These are phyloP conservation scores for Plantago coronopus DNA, from an alignment of 305 asterid species.

Conservation along the genomic window DNA sequence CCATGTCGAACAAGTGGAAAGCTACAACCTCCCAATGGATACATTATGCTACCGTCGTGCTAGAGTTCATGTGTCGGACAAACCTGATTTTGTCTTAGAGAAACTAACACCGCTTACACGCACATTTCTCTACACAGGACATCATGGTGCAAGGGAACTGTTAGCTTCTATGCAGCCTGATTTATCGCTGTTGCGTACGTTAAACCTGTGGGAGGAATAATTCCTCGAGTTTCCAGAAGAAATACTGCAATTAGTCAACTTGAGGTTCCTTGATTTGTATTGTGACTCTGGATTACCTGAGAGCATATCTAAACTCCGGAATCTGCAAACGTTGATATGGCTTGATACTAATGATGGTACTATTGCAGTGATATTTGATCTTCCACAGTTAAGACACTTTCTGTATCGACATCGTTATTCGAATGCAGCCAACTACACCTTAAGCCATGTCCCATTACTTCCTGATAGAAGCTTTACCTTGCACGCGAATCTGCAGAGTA, in stretches of 20 bases:
- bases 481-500: neutral
- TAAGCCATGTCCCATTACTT: too few relatives aligned
- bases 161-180: neutral
- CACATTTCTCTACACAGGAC: neutral
- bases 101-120: neutral
- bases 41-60: neutral
- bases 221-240: neutral
- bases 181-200: neutral
- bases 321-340: neutral
- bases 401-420: neutral
- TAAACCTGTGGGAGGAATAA: neutral
- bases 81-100: neutral
- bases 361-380: neutral
- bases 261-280: neutral
- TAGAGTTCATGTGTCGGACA: neutral
- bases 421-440: neutral
- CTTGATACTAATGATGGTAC: too few relatives aligned
- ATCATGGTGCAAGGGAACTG: neutral
- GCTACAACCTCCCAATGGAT: neutral
- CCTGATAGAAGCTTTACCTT: neutral
- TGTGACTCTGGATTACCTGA: neutral
- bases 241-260: neutral
- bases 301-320: neutral
- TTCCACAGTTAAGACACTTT: conserved; percentile 4
- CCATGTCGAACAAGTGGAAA: neutral